Percentiles rank a stretch among this genome's conserved stretches.
These are phyloP conservation scores for Vachellia collinsii DNA, from an alignment of 306 rosid genomes.

Conservation along the genomic window DNA sequence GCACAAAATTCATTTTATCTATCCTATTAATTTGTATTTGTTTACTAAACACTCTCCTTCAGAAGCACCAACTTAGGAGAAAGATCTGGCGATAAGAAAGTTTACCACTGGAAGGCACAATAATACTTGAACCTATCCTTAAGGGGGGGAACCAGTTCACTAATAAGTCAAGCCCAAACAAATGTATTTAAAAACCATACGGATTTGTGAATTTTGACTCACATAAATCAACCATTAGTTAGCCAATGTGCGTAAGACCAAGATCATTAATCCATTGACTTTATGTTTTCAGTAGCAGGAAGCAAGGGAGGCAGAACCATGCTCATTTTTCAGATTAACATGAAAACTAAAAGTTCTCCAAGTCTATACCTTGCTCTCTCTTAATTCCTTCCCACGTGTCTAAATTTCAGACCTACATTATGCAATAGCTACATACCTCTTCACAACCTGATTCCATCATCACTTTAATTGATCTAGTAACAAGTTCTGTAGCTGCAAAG, in stretches of 20 bases:
- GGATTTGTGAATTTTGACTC: not conserved
- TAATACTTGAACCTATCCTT: not conserved
- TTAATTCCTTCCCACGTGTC: not conserved
- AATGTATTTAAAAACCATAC: not conserved
- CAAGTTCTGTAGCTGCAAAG: slow-evolving; percentile 85
- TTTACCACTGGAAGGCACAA: not conserved
- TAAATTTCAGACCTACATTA: not conserved
- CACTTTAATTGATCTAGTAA: slow-evolving; percentile 80
- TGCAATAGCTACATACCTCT: slow-evolving; percentile 61
- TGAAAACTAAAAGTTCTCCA: slow-evolving; percentile 7
- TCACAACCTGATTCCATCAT: slow-evolving; percentile 99
- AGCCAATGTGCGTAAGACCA: not conserved
- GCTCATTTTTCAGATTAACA: slow-evolving; percentile 16
- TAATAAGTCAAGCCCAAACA: not conserved
- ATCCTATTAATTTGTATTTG: no score
- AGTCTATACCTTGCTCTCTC: not conserved
- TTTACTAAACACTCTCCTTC: not conserved
- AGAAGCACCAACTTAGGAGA: not conserved
- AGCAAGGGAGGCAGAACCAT: not conserved
- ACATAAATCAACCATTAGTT: not conserved
- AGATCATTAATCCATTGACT: slow-evolving; percentile 7
- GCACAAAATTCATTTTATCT: not conserved
- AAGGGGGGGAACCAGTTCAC: not conserved
- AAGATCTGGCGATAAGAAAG: not conserved
- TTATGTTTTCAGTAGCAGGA: not conserved